Conservation (phyloP, 164 flowering plant genomes). For the Liquidambar formosana region DNA sequence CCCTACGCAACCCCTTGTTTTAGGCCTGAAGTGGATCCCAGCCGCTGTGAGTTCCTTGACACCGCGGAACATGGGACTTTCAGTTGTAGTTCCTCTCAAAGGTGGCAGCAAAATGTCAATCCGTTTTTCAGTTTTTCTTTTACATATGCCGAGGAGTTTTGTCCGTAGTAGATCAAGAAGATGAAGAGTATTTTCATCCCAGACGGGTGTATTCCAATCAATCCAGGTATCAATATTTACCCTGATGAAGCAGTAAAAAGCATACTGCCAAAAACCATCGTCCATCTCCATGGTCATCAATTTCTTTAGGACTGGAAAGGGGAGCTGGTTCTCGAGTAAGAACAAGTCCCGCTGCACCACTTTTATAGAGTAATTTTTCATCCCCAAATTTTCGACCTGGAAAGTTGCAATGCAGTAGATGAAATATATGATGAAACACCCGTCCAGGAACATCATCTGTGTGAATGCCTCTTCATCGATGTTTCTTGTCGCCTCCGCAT, state of each 20-base stretch:
- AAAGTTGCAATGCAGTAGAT: background rate
- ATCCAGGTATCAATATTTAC: no score
- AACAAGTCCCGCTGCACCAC: conserved; percentile 10
- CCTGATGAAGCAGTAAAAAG: background rate
- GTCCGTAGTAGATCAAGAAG: no score
- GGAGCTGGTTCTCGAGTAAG: conserved; percentile 15
- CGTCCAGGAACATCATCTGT: conserved; percentile 22
- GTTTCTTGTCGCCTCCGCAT: background rate
- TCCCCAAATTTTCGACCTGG: background rate
- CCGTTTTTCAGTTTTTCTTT: no score
- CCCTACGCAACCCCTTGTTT: no score
- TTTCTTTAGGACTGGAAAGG: background rate
- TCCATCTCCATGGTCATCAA: background rate
- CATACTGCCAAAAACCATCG: background rate
- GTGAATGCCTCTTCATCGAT: background rate
- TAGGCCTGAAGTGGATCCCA: no score
- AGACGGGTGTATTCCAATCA: no score
- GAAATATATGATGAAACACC: conserved; percentile 12
- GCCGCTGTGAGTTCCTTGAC: no score
- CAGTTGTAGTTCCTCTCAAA: no score
- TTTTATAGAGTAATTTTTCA: background rate
- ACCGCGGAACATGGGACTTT: no score
- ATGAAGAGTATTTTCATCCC: no score
- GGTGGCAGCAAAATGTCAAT: no score
- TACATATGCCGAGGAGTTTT: no score